Evolutionary conservation across 164 flowering plant species (phyloP).

Genomic region (Protea cynaroides): DNA sequence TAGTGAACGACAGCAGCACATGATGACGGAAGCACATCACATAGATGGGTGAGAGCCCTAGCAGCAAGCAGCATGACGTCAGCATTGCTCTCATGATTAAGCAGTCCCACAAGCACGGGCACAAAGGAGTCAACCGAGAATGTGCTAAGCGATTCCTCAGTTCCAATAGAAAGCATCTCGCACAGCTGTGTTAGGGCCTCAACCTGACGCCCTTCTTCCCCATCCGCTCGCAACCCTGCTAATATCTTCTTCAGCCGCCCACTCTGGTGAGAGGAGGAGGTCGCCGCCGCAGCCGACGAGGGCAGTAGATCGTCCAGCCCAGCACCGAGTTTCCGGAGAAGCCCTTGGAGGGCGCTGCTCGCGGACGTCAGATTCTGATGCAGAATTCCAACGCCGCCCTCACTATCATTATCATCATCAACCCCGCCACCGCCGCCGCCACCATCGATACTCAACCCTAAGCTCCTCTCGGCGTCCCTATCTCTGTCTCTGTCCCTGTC

Average conservation of each 20-base stretch:
- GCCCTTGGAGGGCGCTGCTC: constrained; percentile 89
- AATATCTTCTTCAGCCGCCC: constrained; percentile 90
- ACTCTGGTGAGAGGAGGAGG: constrained; percentile 76
- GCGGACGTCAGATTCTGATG: constrained; percentile 85
- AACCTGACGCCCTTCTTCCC: constrained; percentile 93
- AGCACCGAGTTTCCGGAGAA: constrained; percentile 82
- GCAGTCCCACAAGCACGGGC: constrained; percentile 90
- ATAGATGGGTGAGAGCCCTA: constrained; percentile 85
- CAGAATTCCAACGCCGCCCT: constrained; percentile 64
- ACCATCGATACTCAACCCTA: constrained; percentile 54
- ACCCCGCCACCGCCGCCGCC: constrained; percentile 22
- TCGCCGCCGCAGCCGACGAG: constrained; percentile 52
- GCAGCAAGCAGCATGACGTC: constrained; percentile 99
- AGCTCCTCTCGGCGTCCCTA: constrained; percentile 20
- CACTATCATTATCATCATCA: constrained; percentile 66
- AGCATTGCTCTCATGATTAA: constrained; percentile 88
- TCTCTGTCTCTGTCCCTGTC: constrained; percentile 43
- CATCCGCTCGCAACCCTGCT: constrained; percentile 85
- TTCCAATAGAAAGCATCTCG: constrained; percentile 93
- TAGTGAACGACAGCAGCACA: constrained; percentile 98
- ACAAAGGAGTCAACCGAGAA: constrained; percentile 95
- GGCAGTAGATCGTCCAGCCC: constrained; percentile 92
- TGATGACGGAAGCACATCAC: constrained; percentile 92
- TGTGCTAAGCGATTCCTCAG: constrained; percentile 89
- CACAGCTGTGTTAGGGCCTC: constrained; percentile 95